Percentiles rank a stretch among this genome's conserved stretches.
Conservation (phyloP, 116 monocot genomes). For the Trichopus zeylanicus region DNA sequence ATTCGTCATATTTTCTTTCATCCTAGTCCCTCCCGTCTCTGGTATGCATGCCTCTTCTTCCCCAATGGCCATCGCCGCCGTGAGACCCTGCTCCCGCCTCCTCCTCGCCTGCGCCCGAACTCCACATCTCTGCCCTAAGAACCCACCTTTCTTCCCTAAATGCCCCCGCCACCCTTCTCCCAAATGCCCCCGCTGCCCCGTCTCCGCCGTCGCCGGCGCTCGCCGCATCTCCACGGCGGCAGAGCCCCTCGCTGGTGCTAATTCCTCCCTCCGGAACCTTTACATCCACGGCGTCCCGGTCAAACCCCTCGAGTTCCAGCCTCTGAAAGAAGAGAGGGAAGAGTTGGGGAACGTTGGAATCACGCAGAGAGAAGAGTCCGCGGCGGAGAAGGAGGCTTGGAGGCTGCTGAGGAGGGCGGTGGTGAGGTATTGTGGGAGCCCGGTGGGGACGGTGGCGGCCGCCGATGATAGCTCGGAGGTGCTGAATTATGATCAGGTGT, state of each 20-base stretch:
- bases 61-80: conserved; percentile 23
- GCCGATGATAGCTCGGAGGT: conserved; percentile 40
- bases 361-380: conserved; percentile 18
- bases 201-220: conserved; percentile 5
- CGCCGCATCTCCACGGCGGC: conserved; percentile 15
- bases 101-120: conserved; percentile 14
- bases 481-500: conserved; percentile 94
- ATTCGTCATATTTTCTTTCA: neutral
- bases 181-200: conserved; percentile 6
- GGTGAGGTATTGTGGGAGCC: conserved; percentile 69
- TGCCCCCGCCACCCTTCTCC: conserved; percentile 1
- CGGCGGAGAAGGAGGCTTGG: conserved; percentile 88
- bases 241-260: conserved; percentile 9
- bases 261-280: conserved; percentile 22
- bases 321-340: conserved; percentile 7
- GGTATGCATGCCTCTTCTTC: conserved; percentile 15
- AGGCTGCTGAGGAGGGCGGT: conserved; percentile 60
- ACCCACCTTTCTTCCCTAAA: conserved; percentile 9
- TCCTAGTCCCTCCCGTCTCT: conserved; percentile 5
- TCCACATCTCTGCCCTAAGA: conserved; percentile 26
- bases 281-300: conserved; percentile 23
- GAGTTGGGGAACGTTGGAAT: neutral
- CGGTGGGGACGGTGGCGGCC: conserved; percentile 95
- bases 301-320: conserved; percentile 29
- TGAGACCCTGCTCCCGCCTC: conserved; percentile 31